A percentile compares a stretch with the other conserved stretches of the same genome.
Conservation (phyloP, 805 yeast species). For the Candida chilensis region DNA sequence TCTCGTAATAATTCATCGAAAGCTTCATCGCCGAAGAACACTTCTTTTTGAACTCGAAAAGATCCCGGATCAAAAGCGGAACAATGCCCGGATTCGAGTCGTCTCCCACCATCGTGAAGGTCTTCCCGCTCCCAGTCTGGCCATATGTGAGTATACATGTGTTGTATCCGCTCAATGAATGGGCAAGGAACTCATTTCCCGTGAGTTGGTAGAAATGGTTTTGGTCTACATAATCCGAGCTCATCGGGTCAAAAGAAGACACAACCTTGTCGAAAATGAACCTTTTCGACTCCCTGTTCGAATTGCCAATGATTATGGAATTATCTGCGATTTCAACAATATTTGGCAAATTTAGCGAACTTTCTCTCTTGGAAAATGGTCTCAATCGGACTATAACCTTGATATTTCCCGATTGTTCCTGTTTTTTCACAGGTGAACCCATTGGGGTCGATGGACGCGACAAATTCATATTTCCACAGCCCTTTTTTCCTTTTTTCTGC, state of each 20-base stretch:
- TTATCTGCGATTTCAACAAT: slow-evolving; percentile 5
- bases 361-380: slow-evolving; percentile 3
- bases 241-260: slow-evolving; percentile 30
- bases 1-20: slow-evolving; percentile 67
- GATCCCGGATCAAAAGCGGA: slow-evolving; percentile 46
- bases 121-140: slow-evolving; percentile 81
- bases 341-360: slow-evolving; percentile 12
- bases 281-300: slow-evolving; percentile 9
- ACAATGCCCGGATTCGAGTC: slow-evolving; percentile 50
- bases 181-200: slow-evolving; percentile 53
- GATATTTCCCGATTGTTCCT: no score
- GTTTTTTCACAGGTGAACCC: no score
- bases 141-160: slow-evolving; percentile 74
- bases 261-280: slow-evolving; percentile 46
- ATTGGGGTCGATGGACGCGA: no score
- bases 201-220: slow-evolving; percentile 36
- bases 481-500: no score
- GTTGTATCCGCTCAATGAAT: slow-evolving; percentile 60
- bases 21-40: slow-evolving; percentile 31
- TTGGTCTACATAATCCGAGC: slow-evolving; percentile 36
- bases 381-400: slow-evolving; percentile 5
- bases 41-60: slow-evolving; percentile 30
- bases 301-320: slow-evolving; percentile 1
- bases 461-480: no score
- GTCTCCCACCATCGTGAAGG: slow-evolving; percentile 72